Conservation (phyloP, 805 yeast genomes). For the Metschnikowia continentalis region DNA sequence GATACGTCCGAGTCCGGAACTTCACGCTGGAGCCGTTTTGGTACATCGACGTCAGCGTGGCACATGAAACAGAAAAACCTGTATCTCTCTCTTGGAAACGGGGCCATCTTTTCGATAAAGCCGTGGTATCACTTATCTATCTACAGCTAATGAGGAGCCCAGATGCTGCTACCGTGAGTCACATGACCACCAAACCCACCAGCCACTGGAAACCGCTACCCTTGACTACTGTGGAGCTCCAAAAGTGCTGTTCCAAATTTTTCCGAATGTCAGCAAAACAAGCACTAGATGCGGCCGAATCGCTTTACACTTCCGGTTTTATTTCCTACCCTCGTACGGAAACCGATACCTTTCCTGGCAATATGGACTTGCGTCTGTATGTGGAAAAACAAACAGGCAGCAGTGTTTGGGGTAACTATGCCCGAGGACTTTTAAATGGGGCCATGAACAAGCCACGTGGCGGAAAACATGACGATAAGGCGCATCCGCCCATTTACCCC, state of each 20-base stretch:
- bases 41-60: conserved; percentile 55
- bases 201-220: conserved; percentile 83
- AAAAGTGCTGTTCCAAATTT: conserved; percentile 73
- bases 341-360: conserved; percentile 77
- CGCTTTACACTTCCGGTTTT: conserved; percentile 77
- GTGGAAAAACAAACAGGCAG: conserved; percentile 58
- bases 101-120: conserved; percentile 66
- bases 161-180: conserved; percentile 47
- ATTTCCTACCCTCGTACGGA: conserved; percentile 97
- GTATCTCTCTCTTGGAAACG: conserved; percentile 67
- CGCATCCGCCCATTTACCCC: conserved; percentile 99
- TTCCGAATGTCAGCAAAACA: conserved; percentile 77
- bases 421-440: conserved; percentile 32
- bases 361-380: conserved; percentile 64
- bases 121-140: conserved; percentile 58
- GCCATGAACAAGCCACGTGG: conserved; percentile 61
- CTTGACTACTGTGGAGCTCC: conserved; percentile 88
- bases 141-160: conserved; percentile 54
- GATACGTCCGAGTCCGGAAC: conserved; percentile 68
- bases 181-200: conserved; percentile 58
- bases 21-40: conserved; percentile 81
- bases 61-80: conserved; percentile 33
- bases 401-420: conserved; percentile 69
- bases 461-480: conserved; percentile 86
- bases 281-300: conserved; percentile 75